Evolutionary conservation across 345 rosid species (phyloP).

Genomic region (Physaria fendleri): DNA sequence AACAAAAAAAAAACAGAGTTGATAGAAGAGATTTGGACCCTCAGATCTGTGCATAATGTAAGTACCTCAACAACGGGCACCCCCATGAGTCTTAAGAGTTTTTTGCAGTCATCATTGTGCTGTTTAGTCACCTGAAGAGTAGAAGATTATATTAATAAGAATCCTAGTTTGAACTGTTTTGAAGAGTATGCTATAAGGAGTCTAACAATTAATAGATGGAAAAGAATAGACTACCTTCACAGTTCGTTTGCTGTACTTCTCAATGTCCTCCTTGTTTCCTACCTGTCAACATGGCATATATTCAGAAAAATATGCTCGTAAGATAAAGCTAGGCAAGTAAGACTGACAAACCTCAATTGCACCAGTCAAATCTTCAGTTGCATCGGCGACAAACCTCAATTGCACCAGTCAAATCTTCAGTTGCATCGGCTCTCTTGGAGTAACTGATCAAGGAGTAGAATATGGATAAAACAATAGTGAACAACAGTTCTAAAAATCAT

Average conservation of each 20-base stretch:
- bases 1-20: not conserved
- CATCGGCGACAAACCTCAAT: conserved; percentile 64
- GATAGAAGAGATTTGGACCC: not conserved
- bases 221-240: conserved; percentile 51
- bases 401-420: conserved; percentile 57
- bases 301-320: not conserved
- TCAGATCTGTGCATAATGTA: not conserved
- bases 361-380: conserved; percentile 54
- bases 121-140: conserved; percentile 66
- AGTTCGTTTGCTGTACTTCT: conserved; percentile 87
- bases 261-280: conserved; percentile 85
- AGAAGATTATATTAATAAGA: not conserved
- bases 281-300: conserved; percentile 27
- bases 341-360: conserved; percentile 56
- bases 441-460: conserved; percentile 38
- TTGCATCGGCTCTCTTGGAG: conserved; percentile 78
- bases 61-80: conserved; percentile 84
- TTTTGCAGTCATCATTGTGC: conserved; percentile 92
- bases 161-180: not conserved
- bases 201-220: not conserved
- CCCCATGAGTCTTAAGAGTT: conserved; percentile 80
- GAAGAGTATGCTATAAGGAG: not conserved
- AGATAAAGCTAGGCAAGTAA: not conserved
- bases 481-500: not conserved
- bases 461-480: not conserved